These are phyloP conservation scores for Exophiala bonariae DNA, from an alignment of 2,329 filamentous ascomycete genomes.

Conservation along the genomic window DNA sequence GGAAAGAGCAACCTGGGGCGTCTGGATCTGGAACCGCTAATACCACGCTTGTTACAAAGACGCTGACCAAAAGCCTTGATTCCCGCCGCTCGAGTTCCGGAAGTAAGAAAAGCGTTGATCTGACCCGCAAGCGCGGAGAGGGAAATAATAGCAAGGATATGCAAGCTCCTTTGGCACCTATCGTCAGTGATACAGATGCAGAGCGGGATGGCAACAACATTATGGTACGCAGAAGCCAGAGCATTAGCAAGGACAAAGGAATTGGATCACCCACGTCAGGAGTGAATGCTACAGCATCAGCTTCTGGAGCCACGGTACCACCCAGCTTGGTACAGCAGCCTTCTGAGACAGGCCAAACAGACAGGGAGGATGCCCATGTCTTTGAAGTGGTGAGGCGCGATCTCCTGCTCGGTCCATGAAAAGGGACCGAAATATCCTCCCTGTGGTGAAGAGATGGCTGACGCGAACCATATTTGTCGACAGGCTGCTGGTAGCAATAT, in stretches of 20 bases:
- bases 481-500: too few species aligned
- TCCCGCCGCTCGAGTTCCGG: constrained; percentile 85
- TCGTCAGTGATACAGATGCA: constrained; percentile 33
- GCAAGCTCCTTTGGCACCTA: constrained; percentile 19
- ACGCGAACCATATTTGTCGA: too few species aligned
- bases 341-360: constrained; percentile 15
- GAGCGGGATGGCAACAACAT: constrained; percentile 23
- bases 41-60: constrained; percentile 67
- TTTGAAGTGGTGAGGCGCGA: constrained; percentile 52
- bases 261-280: background rate
- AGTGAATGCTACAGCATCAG: constrained; percentile 3
- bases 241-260: constrained; percentile 13
- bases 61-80: constrained; percentile 82
- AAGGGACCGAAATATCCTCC: too few species aligned
- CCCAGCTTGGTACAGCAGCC: constrained; percentile 22
- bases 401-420: constrained; percentile 44
- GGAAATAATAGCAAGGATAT: constrained; percentile 16
- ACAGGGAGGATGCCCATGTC: constrained; percentile 41
- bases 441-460: too few species aligned
- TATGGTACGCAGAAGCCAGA: constrained; percentile 6
- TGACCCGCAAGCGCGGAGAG: constrained; percentile 17
- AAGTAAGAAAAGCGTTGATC: constrained; percentile 67
- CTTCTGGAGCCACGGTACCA: constrained; percentile 7
- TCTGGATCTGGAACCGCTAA: constrained; percentile 29
- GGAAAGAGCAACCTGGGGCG: constrained; percentile 25